These are phyloP conservation scores for Meyerozyma guilliermondii DNA, from an alignment of 1,139 yeast species.

Conservation along the genomic window DNA sequence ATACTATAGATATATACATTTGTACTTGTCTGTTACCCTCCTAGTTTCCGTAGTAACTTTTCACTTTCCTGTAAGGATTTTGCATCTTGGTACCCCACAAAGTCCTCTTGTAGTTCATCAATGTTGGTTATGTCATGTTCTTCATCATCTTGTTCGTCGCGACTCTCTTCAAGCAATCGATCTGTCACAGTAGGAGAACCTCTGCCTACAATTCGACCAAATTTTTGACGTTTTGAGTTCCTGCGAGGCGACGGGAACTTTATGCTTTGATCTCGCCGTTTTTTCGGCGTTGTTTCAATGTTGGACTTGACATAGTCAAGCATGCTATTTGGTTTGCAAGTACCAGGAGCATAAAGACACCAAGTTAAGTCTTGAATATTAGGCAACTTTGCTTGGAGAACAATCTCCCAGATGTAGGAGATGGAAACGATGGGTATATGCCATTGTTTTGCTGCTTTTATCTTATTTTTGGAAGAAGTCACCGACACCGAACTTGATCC, in stretches of 20 bases:
- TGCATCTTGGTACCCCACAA: constrained; percentile 26
- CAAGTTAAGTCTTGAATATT: constrained; percentile 38
- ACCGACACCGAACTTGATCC: constrained; percentile 28
- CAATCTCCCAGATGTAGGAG: constrained; percentile 46
- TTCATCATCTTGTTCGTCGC: constrained; percentile 9
- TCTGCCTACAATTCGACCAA: constrained; percentile 29
- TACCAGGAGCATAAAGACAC: constrained; percentile 49
- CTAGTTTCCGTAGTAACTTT: constrained; percentile 24
- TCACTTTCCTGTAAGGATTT: constrained; percentile 24
- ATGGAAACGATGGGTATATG: constrained; percentile 51
- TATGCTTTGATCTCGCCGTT: constrained; percentile 5
- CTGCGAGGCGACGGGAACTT: constrained; percentile 40
- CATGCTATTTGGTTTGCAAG: constrained; percentile 22
- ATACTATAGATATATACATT: too few relatives aligned
- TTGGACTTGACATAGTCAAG: constrained; percentile 26
- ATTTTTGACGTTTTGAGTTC: constrained; percentile 21
- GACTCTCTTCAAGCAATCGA: constrained; percentile 8
- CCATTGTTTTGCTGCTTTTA: constrained; percentile 54
- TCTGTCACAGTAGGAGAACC: constrained; percentile 14
- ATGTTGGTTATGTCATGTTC: constrained; percentile 15
- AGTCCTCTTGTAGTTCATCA: constrained; percentile 17
- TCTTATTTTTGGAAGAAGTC: constrained; percentile 47
- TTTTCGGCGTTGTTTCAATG: constrained; percentile 8
- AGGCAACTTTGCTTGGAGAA: constrained; percentile 25
- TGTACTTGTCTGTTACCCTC: constrained; percentile 2